A percentile compares a stretch with the other conserved stretches of the same genome.
These are phyloP conservation scores for Papiliotrema flavescens DNA, from an alignment of 1,284 basidiomycete genomes.

Conservation along the genomic window DNA sequence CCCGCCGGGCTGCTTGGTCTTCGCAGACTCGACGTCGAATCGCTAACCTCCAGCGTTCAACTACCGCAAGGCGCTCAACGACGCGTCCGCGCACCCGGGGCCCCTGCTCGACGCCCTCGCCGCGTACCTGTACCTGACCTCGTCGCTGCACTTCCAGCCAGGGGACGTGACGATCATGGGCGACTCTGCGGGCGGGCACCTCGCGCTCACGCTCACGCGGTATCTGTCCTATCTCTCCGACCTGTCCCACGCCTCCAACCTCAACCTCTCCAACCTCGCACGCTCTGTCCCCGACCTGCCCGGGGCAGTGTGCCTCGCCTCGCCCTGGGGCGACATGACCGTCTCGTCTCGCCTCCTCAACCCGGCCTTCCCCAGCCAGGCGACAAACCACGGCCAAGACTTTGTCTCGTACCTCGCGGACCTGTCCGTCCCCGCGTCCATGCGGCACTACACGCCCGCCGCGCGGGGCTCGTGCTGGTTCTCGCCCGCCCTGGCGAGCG, in stretches of 20 bases:
- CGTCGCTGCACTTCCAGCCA: slow-evolving; percentile 52
- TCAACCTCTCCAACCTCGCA: too few relatives aligned
- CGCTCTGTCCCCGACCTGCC: too few relatives aligned
- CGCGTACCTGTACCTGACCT: slow-evolving; percentile 59
- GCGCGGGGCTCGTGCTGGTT: slow-evolving; percentile 9
- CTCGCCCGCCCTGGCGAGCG: slow-evolving; percentile 21
- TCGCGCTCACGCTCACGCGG: slow-evolving; percentile 53
- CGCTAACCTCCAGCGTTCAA: slow-evolving; percentile 10
- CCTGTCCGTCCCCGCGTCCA: slow-evolving; percentile 3
- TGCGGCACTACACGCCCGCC: slow-evolving; percentile 13
- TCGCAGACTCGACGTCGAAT: neutral
- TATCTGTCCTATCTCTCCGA: slow-evolving; percentile 36
- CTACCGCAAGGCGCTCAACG: slow-evolving; percentile 17
- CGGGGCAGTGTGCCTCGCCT: slow-evolving; percentile 54
- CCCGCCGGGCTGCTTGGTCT: too few relatives aligned
- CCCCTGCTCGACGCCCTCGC: slow-evolving; percentile 60
- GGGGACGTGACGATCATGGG: slow-evolving; percentile 60
- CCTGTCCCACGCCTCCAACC: too few relatives aligned
- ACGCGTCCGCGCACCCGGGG: slow-evolving; percentile 54
- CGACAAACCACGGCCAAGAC: slow-evolving; percentile 5
- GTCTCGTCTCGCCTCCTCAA: neutral
- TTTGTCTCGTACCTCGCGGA: slow-evolving; percentile 5
- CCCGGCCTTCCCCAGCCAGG: slow-evolving; percentile 8
- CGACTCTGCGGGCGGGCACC: slow-evolving; percentile 64
- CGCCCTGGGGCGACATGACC: slow-evolving; percentile 57